Percentiles rank a stretch among this genome's conserved stretches.
Evolutionary conservation across 768 basidiomycete genomes (phyloP).

Genomic region (Mycena indigotica): DNA sequence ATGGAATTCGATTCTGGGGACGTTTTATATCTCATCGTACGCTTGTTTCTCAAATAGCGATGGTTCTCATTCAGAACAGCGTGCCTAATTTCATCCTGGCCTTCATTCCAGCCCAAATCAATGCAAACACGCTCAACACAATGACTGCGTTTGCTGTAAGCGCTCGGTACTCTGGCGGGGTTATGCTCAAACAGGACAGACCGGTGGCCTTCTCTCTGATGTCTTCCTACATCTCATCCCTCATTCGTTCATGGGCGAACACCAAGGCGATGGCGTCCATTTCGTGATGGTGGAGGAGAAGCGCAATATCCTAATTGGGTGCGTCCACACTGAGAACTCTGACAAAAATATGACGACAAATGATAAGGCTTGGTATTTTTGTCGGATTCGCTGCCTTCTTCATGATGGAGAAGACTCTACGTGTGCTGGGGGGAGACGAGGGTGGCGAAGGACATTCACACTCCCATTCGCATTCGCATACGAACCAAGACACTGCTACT

Average conservation of each 20-base stretch:
- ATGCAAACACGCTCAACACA: conserved; percentile 81
- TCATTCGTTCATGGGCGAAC: conserved; percentile 89
- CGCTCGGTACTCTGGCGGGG: conserved; percentile 16
- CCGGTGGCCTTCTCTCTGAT: conserved; percentile 89
- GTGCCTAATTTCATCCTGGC: conserved; percentile 94
- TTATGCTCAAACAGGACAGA: conserved; percentile 43
- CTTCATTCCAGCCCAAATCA: conserved; percentile 89
- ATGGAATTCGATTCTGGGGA: conserved; percentile 87
- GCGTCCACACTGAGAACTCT: conserved; percentile 1
- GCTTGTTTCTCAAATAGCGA: conserved; percentile 28
- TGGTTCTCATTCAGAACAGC: conserved; percentile 38
- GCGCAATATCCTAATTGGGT: conserved; percentile 90
- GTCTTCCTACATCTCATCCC: conserved; percentile 92
- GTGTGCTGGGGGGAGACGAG: conserved; percentile 69
- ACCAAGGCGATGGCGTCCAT: conserved; percentile 66
- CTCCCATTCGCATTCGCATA: conserved; percentile 56
- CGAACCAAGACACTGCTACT: conserved; percentile 32
- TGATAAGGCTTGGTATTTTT: conserved; percentile 73
- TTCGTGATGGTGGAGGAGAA: conserved; percentile 89
- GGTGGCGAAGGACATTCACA: conserved; percentile 61
- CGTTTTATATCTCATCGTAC: conserved; percentile 96
- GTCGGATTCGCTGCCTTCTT: conserved; percentile 88
- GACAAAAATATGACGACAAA: background rate
- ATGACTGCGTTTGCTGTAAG: conserved; percentile 93
- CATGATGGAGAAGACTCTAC: conserved; percentile 89